Evolutionary conservation across 768 basidiomycete genomes (phyloP).

Genomic region (Cubamyces sp.): DNA sequence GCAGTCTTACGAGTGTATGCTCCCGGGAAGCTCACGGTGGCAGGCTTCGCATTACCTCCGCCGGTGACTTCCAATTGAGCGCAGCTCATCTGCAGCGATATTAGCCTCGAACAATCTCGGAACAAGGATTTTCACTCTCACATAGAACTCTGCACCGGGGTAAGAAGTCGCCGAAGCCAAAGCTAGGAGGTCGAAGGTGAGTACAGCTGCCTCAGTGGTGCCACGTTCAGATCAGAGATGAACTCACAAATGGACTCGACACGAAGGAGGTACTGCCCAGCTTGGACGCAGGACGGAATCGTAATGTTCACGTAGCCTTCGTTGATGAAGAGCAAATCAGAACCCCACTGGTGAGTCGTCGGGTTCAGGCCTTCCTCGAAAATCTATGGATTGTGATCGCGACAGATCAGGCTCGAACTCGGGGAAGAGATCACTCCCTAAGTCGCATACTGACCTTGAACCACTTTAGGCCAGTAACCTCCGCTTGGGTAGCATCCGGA

Average conservation of each 20-base stretch:
- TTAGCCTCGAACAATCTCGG: not conserved
- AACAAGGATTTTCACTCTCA: constrained; percentile 27
- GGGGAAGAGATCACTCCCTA: not conserved
- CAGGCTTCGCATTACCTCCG: constrained; percentile 35
- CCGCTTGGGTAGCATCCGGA: constrained; percentile 47
- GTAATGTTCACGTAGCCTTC: constrained; percentile 53
- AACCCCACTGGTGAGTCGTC: constrained; percentile 45
- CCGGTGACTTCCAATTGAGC: constrained; percentile 42
- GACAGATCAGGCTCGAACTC: not conserved
- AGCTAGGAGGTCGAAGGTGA: constrained; percentile 33
- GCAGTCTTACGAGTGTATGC: constrained; percentile 37
- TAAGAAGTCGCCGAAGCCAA: constrained; percentile 48
- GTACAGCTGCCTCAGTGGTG: no score
- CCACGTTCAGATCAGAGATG: not conserved
- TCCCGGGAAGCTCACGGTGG: constrained; percentile 40
- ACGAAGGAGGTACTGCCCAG: constrained; percentile 53
- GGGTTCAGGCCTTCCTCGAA: constrained; percentile 47
- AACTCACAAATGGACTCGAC: constrained; percentile 53
- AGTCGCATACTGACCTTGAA: constrained; percentile 39
- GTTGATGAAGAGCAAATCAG: constrained; percentile 48
- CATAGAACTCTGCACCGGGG: constrained; percentile 62
- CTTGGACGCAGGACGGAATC: constrained; percentile 48
- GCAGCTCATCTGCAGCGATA: constrained; percentile 37
- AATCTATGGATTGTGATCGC: constrained; percentile 35
- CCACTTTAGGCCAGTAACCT: constrained; percentile 53